Evolutionary conservation across 768 basidiomycete species (phyloP).

Genomic region (Lactarius hengduanensis): DNA sequence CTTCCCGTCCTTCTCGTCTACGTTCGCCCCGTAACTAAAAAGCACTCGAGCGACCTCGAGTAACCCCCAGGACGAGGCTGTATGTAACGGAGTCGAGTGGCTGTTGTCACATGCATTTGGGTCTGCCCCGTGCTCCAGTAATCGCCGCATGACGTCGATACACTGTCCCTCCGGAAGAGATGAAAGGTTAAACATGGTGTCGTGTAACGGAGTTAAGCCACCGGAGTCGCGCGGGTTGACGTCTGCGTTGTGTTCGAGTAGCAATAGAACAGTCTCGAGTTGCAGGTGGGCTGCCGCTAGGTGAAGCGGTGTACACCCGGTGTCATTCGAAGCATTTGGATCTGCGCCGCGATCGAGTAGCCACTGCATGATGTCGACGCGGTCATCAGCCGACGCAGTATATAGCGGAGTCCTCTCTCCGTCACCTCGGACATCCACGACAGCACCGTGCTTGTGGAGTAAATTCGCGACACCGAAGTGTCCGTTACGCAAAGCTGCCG

Average conservation of each 20-base stretch:
- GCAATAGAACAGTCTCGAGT: neutral
- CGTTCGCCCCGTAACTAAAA: neutral
- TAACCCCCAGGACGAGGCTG: neutral
- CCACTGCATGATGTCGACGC: neutral
- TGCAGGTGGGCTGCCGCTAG: fast-evolving
- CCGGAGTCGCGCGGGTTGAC: no score
- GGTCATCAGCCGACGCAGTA: fast-evolving
- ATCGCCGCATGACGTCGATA: no score
- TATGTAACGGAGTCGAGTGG: neutral
- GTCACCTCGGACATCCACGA: neutral
- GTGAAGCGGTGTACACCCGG: no score
- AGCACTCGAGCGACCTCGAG: neutral
- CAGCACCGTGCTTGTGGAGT: neutral
- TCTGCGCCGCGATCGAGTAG: neutral
- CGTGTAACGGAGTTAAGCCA: no score
- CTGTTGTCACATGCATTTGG: neutral
- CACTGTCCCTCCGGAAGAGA: neutral
- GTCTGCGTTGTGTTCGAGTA: neutral
- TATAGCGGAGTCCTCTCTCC: neutral
- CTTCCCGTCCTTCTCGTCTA: neutral
- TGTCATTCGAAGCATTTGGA: no score
- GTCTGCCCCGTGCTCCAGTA: neutral
- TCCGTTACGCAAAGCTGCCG: no score
- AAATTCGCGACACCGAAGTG: neutral
- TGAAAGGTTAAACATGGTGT: no score